phyloP scores from a whole-genome alignment of 192 early-diverging fungal species.

The Backusella tarrabulga region DNA sequence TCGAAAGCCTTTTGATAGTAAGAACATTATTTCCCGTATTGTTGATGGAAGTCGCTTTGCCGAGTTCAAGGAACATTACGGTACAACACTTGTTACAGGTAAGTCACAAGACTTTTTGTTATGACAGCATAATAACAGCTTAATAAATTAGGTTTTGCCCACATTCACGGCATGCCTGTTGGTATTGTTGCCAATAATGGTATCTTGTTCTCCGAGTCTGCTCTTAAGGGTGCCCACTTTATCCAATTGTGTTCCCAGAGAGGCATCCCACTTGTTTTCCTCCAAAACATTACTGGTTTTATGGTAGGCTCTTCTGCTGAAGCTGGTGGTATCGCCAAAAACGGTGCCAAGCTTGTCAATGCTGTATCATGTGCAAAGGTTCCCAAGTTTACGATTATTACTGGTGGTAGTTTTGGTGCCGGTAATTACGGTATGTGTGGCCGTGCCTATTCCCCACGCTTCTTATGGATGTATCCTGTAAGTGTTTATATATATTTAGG shows the following conservation, averaged over 20 bases:
- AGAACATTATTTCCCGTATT: constrained; percentile 91
- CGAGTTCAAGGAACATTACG: constrained; percentile 95
- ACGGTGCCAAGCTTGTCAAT: constrained; percentile 95
- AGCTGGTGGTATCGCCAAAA: constrained; percentile 95
- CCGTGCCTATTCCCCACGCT: constrained; percentile 86
- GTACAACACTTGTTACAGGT: constrained; percentile 84
- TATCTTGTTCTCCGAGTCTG: constrained; percentile 91
- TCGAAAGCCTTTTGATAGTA: constrained; percentile 82
- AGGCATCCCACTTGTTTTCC: constrained; percentile 84
- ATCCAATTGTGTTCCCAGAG: constrained; percentile 90
- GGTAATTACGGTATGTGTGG: constrained; percentile 99
- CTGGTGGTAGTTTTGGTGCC: constrained; percentile 75
- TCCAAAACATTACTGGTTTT: constrained; percentile 97
- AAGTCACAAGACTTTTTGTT: background rate
- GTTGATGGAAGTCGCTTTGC: constrained; percentile 89
- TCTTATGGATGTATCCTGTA: constrained; percentile 97
- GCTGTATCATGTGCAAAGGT: constrained; percentile 92
- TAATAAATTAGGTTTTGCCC: constrained; percentile 68
- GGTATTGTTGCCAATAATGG: constrained; percentile 97
- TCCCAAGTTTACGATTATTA: constrained; percentile 90
- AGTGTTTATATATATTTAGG: constrained; percentile 10
- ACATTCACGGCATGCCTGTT: constrained; percentile 86
- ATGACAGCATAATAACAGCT: background rate
- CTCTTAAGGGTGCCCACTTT: constrained; percentile 95
- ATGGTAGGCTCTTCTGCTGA: constrained; percentile 96